These are phyloP conservation scores for Clitopilus passeckerianus DNA, from an alignment of 768 basidiomycete species.

Conservation along the genomic window DNA sequence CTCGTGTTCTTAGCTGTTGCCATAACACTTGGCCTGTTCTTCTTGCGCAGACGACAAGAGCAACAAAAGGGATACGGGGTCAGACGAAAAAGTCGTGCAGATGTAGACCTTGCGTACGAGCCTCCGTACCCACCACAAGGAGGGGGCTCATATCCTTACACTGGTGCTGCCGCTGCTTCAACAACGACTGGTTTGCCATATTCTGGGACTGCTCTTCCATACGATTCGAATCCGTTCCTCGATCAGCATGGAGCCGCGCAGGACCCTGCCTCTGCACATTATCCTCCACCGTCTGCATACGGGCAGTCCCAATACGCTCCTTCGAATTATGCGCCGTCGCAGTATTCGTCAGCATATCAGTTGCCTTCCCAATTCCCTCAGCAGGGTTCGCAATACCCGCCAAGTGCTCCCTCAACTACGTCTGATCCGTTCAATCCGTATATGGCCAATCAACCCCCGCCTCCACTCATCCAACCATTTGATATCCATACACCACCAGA, in stretches of 20 bases:
- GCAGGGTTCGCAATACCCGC: conserved; percentile 16
- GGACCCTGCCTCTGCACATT: neutral
- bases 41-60: conserved; percentile 32
- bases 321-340: conserved; percentile 5
- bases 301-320: conserved; percentile 5
- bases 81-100: conserved; percentile 15
- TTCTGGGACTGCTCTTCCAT: conserved; percentile 5
- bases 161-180: conserved; percentile 10
- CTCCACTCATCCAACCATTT: conserved; percentile 17
- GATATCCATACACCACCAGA: conserved; percentile 10
- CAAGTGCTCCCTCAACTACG: conserved; percentile 10
- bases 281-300: conserved; percentile 5
- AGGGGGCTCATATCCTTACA: conserved; percentile 22
- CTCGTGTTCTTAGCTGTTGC: conserved; percentile 49
- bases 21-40: conserved; percentile 48
- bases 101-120: conserved; percentile 34
- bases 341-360: conserved; percentile 9
- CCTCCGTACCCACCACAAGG: conserved; percentile 12
- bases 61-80: conserved; percentile 9
- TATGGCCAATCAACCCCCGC: conserved; percentile 7
- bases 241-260: conserved; percentile 13
- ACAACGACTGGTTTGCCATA: conserved; percentile 3
- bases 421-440: conserved; percentile 20
- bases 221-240: conserved; percentile 18
- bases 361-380: conserved; percentile 10